Evolutionary conservation across 2,329 filamentous ascomycete species (phyloP).

Genomic region (Penicillium nordicum): DNA sequence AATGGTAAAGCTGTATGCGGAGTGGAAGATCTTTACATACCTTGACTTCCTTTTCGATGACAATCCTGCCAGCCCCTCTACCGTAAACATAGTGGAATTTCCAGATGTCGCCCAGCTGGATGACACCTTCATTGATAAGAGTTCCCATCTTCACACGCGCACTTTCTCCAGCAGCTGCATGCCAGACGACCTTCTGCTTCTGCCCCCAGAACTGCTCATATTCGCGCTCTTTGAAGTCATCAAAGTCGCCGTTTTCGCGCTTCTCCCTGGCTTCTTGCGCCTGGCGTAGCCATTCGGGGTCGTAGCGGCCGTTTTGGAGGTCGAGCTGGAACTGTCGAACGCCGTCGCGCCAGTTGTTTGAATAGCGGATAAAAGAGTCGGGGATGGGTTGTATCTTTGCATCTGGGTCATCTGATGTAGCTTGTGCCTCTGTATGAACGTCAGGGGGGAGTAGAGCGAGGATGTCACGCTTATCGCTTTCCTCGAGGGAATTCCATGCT

Average conservation of each 20-base stretch:
- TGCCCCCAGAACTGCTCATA: constrained; percentile 59
- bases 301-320: constrained; percentile 53
- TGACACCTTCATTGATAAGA: constrained; percentile 35
- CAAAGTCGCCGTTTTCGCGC: constrained; percentile 54
- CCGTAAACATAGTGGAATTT: constrained; percentile 35
- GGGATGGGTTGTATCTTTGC: constrained; percentile 39
- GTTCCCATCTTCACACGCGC: constrained; percentile 39
- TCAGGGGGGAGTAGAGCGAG: constrained; percentile 41
- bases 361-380: constrained; percentile 43
- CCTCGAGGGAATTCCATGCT: constrained; percentile 43
- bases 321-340: constrained; percentile 56
- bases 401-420: constrained; percentile 27
- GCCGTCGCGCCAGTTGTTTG: constrained; percentile 51
- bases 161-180: constrained; percentile 41
- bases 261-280: constrained; percentile 53
- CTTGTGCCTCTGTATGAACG: constrained; percentile 36
- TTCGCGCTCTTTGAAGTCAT: constrained; percentile 54
- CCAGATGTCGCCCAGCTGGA: constrained; percentile 43
- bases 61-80: constrained; percentile 23
- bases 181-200: constrained; percentile 42
- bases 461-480: constrained; percentile 42
- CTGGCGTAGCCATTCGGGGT: constrained; percentile 55
- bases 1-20: neutral
- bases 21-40: constrained; percentile 24
- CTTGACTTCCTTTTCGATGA: constrained; percentile 44